These are phyloP conservation scores for Diplodia intermedia DNA, from an alignment of 2,329 filamentous ascomycete species.

Conservation along the genomic window DNA sequence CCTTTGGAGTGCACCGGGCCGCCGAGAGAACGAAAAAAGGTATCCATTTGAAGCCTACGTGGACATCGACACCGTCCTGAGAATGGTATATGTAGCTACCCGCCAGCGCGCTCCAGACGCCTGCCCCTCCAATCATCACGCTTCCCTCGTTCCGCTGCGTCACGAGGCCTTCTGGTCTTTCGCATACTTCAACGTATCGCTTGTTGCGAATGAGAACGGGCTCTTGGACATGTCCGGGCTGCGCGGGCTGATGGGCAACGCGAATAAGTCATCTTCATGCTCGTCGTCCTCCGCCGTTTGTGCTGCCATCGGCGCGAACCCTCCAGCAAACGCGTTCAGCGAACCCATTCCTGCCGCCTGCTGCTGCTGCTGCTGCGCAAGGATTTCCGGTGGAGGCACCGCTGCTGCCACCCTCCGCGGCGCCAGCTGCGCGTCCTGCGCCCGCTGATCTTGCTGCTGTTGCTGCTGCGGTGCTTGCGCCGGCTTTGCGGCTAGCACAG, in stretches of 20 bases:
- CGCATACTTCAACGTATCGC: conserved; percentile 45
- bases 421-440: conserved; percentile 31
- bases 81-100: conserved; percentile 31
- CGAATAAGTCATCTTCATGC: conserved; percentile 83
- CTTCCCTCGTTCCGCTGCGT: conserved; percentile 19
- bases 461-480: conserved; percentile 12
- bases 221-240: conserved; percentile 86
- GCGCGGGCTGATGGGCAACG: conserved; percentile 82
- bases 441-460: conserved; percentile 34
- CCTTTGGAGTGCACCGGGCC: neutral
- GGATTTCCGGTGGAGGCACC: conserved; percentile 48
- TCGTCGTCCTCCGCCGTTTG: conserved; percentile 55
- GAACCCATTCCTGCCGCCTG: conserved; percentile 50
- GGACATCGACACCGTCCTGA: conserved; percentile 18
- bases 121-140: neutral
- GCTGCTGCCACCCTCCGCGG: conserved; percentile 46
- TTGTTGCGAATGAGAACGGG: conserved; percentile 70
- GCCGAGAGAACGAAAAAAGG: conserved; percentile 2
- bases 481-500: conserved; percentile 51
- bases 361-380: conserved; percentile 46
- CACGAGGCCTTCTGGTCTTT: conserved; percentile 43
- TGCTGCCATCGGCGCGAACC: conserved; percentile 39
- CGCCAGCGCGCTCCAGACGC: conserved; percentile 23
- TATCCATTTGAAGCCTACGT: conserved; percentile 28
- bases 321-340: conserved; percentile 52